Conservation (phyloP, 2,329 filamentous ascomycete genomes). For the Bipolaris gigantea region DNA sequence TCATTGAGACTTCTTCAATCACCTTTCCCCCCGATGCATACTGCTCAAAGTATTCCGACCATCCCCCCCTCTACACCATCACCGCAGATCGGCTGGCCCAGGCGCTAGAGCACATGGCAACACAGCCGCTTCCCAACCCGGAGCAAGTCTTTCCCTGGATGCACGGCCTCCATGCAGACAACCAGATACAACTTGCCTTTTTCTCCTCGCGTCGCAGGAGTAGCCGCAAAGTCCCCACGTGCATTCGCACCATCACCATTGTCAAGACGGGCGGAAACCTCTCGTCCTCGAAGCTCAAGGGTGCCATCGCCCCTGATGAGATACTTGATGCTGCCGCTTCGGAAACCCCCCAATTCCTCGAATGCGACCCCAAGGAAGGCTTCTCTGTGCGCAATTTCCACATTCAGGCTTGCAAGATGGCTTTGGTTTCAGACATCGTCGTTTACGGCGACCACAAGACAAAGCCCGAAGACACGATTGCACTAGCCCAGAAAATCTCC, state of each 20-base stretch:
- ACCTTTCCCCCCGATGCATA: conserved; percentile 73
- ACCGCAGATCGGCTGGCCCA: conserved; percentile 67
- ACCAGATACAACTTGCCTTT: conserved; percentile 86
- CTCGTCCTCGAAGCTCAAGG: conserved; percentile 74
- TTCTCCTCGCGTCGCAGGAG: conserved; percentile 77
- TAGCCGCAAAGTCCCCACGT: conserved; percentile 71
- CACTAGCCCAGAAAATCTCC: conserved; percentile 66
- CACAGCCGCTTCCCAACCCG: conserved; percentile 80
- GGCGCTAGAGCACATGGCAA: conserved; percentile 74
- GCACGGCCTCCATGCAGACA: conserved; percentile 86
- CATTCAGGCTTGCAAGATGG: conserved; percentile 87
- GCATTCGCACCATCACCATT: conserved; percentile 77
- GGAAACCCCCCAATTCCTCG: conserved; percentile 68
- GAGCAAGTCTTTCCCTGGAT: conserved; percentile 94
- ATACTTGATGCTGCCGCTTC: conserved; percentile 60
- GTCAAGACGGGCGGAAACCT: conserved; percentile 89
- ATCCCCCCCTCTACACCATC: conserved; percentile 71
- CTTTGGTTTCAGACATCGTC: conserved; percentile 86
- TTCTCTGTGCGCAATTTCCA: conserved; percentile 98
- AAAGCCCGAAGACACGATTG: conserved; percentile 64
- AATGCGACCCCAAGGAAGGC: conserved; percentile 82
- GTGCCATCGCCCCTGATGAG: conserved; percentile 80
- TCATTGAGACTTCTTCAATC: conserved; percentile 65
- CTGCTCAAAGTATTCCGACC: conserved; percentile 53
- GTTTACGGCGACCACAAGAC: conserved; percentile 79